phyloP scores from a whole-genome alignment of 257 asterid species.

The Paulownia fortunei region DNA sequence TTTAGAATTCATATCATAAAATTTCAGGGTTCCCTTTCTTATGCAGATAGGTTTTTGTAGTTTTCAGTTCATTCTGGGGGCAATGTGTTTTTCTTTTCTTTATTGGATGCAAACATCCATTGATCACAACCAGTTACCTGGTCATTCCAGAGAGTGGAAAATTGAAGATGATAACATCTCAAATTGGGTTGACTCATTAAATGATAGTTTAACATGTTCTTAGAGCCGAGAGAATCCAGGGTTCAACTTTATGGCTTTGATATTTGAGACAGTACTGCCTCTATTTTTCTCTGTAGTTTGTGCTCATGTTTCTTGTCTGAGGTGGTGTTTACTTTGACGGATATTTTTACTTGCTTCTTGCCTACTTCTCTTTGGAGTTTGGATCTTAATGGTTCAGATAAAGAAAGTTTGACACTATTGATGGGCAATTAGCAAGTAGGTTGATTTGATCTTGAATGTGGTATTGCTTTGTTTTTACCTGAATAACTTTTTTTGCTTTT shows the following conservation, averaged over 20 bases:
- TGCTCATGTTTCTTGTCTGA: background rate
- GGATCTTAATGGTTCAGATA: constrained; percentile 7
- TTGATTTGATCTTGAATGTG: constrained; percentile 12
- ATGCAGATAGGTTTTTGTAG: background rate
- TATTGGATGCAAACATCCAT: background rate
- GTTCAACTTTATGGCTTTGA: constrained; percentile 7
- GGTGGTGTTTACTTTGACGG: background rate
- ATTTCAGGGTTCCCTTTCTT: background rate
- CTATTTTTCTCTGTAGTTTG: background rate
- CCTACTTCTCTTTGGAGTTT: constrained; percentile 9
- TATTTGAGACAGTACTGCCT: background rate
- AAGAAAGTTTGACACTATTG: background rate
- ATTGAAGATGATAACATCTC: background rate
- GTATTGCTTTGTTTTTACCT: constrained; percentile 8
- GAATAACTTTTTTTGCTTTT: no score
- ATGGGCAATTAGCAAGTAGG: background rate
- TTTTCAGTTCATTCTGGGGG: background rate
- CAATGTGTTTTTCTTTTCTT: background rate
- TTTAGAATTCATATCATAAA: background rate
- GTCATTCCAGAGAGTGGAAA: background rate
- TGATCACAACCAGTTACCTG: background rate
- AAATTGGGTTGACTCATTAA: background rate
- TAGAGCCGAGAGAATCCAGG: background rate
- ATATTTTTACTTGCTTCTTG: background rate
- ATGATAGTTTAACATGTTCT: background rate